These are phyloP conservation scores for Gossypium thurberi DNA, from an alignment of 345 rosid genomes.

Conservation along the genomic window DNA sequence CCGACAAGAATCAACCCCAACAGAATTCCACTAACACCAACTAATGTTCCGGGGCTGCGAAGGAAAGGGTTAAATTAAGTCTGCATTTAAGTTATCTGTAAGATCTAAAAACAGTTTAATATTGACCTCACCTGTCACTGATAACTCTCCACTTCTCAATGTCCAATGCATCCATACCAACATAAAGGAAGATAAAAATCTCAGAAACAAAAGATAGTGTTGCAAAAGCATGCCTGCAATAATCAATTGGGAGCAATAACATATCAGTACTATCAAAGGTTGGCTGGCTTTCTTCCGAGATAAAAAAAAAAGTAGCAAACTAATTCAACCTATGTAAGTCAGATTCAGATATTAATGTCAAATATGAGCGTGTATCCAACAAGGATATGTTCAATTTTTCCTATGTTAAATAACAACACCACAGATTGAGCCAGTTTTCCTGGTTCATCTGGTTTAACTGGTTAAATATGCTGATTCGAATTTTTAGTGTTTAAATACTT, in stretches of 20 bases:
- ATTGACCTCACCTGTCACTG: constrained; percentile 55
- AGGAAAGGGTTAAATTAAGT: constrained; percentile 5
- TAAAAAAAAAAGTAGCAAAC: too few relatives aligned
- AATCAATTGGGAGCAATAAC: constrained; percentile 9
- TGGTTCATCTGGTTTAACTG: too few relatives aligned
- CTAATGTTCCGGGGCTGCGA: constrained; percentile 67
- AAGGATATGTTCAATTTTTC: too few relatives aligned
- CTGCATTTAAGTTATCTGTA: neutral
- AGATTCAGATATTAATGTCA: too few relatives aligned
- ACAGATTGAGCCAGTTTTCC: too few relatives aligned
- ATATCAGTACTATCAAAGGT: constrained; percentile 5
- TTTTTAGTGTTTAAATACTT: too few relatives aligned
- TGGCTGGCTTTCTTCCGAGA: neutral
- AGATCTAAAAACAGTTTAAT: neutral
- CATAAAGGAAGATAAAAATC: constrained; percentile 90
- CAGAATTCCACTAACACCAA: constrained; percentile 69
- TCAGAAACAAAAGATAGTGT: constrained; percentile 83
- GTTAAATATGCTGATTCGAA: too few relatives aligned
- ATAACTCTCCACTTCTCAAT: constrained; percentile 82
- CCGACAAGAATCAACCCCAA: constrained; percentile 73
- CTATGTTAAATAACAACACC: too few relatives aligned
- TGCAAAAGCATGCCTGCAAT: constrained; percentile 76
- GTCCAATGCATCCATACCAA: constrained; percentile 97
- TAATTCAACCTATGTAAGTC: too few relatives aligned
- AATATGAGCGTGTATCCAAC: too few relatives aligned